phyloP scores from a whole-genome alignment of 805 yeast genomes.

The Candida boleticola region DNA sequence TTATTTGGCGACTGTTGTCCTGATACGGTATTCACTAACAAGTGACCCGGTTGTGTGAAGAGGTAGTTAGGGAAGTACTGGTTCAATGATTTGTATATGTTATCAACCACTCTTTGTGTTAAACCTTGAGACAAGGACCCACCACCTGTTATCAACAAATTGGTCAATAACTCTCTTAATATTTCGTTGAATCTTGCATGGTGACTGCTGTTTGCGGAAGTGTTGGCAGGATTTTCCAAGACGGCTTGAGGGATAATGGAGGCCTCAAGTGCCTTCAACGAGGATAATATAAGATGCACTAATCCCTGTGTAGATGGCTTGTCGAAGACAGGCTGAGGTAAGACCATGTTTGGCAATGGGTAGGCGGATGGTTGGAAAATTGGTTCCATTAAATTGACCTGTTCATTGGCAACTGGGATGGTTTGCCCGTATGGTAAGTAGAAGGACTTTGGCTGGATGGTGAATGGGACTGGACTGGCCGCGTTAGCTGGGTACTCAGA shows the following conservation, averaged over 20 bases:
- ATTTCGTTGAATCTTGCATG: slow-evolving; percentile 36
- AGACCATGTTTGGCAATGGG: slow-evolving; percentile 35
- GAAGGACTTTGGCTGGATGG: slow-evolving; percentile 13
- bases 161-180: slow-evolving; percentile 34
- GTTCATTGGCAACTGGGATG: slow-evolving; percentile 34
- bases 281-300: slow-evolving; percentile 33
- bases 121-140: slow-evolving; percentile 55
- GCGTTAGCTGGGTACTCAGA: slow-evolving; percentile 17
- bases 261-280: slow-evolving; percentile 35
- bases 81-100: slow-evolving; percentile 45
- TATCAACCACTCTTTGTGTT: slow-evolving; percentile 53
- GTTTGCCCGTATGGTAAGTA: slow-evolving; percentile 22
- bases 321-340: slow-evolving; percentile 37
- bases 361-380: slow-evolving; percentile 63
- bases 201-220: slow-evolving; percentile 14
- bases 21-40: slow-evolving; percentile 17
- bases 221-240: slow-evolving; percentile 24
- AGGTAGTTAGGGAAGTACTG: slow-evolving; percentile 47
- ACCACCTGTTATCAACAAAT: slow-evolving; percentile 62
- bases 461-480: slow-evolving; percentile 3
- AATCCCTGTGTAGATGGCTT: slow-evolving; percentile 51
- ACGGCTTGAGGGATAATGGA: slow-evolving; percentile 23
- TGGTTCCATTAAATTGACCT: slow-evolving; percentile 60
- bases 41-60: slow-evolving; percentile 26
- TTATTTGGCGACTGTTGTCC: slow-evolving; percentile 25